These are phyloP conservation scores for Ustilago bromivora DNA, from an alignment of 1,284 basidiomycete species.

Conservation along the genomic window DNA sequence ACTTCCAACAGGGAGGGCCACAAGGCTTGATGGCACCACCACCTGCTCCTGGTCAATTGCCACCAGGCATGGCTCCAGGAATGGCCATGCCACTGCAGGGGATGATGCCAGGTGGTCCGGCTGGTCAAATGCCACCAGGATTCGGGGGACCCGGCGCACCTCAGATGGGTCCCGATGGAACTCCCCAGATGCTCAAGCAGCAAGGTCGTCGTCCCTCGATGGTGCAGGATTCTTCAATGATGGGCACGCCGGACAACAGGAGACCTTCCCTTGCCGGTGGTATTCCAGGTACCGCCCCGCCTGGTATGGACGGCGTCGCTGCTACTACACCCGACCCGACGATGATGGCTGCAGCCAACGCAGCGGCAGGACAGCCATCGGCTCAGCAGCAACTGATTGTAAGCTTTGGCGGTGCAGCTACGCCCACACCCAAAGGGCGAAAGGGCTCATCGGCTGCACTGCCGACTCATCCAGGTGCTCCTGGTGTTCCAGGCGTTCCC, in stretches of 20 bases:
- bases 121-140: slow-evolving; percentile 36
- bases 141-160: slow-evolving; percentile 19
- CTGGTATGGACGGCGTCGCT: slow-evolving; percentile 25
- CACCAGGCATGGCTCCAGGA: slow-evolving; percentile 32
- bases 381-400: slow-evolving; percentile 46
- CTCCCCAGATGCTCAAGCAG: slow-evolving; percentile 41
- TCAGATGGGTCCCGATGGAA: slow-evolving; percentile 26
- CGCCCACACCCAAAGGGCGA: slow-evolving; percentile 20
- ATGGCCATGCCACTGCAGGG: slow-evolving; percentile 28
- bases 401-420: slow-evolving; percentile 24
- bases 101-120: slow-evolving; percentile 23
- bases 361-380: slow-evolving; percentile 33
- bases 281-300: slow-evolving; percentile 15
- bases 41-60: slow-evolving; percentile 46
- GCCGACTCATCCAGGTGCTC: slow-evolving; percentile 8
- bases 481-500: slow-evolving; percentile 6
- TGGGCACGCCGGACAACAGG: slow-evolving; percentile 25
- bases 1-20: slow-evolving; percentile 32
- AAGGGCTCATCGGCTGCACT: slow-evolving; percentile 28
- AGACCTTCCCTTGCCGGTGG: slow-evolving; percentile 22
- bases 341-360: slow-evolving; percentile 46
- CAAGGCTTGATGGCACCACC: slow-evolving; percentile 51
- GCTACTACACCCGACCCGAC: slow-evolving; percentile 33
- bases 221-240: slow-evolving; percentile 34
- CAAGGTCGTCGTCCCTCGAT: slow-evolving; percentile 42